Percentiles rank a stretch among this genome's conserved stretches.
These are phyloP conservation scores for Colletotrichum aenigma DNA, from an alignment of 2,329 filamentous ascomycete species.

Conservation along the genomic window DNA sequence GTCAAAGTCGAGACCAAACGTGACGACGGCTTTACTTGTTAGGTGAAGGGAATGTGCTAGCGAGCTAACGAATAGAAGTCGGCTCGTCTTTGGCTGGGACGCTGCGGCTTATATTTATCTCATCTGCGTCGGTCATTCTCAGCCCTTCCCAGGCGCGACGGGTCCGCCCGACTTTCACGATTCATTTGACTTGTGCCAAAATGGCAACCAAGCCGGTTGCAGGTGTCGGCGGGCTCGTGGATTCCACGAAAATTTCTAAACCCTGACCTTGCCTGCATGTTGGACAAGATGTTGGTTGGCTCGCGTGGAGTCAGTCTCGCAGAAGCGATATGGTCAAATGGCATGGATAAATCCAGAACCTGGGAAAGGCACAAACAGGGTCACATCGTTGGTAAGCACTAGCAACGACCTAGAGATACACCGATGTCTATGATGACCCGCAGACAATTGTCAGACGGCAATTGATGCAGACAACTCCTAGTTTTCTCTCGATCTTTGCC, in stretches of 20 bases:
- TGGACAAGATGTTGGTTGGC: not conserved
- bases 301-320: not conserved
- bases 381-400: conserved; percentile 1
- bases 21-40: not conserved
- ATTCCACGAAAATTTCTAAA: not conserved
- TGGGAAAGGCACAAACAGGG: not conserved
- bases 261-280: not conserved
- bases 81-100: not conserved
- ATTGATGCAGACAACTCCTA: not conserved
- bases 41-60: not conserved
- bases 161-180: not conserved
- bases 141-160: not conserved
- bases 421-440: not conserved
- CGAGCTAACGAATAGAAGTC: not conserved
- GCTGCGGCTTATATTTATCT: not conserved
- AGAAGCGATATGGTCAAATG: not conserved
- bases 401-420: not conserved
- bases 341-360: not conserved
- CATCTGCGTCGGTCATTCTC: not conserved
- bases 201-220: not conserved
- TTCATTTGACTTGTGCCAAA: not conserved
- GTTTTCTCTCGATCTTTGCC: not conserved
- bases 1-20: not conserved
- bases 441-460: not conserved
- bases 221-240: no score